phyloP scores from a whole-genome alignment of 805 yeast species.

The Komagataella pastoris region DNA sequence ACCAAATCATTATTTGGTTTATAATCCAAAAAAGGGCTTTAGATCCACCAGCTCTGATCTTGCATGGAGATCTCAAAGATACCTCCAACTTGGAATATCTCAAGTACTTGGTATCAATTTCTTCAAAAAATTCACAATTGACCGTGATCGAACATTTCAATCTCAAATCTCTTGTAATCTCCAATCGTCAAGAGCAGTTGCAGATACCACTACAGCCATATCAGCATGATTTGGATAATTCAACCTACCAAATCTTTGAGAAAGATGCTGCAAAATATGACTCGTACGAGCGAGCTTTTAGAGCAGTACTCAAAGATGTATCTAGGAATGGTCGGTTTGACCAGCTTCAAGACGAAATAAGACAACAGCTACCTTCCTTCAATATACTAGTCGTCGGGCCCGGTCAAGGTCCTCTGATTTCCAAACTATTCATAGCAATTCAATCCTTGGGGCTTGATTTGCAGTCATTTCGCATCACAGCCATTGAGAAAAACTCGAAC shows the following conservation, averaged over 20 bases:
- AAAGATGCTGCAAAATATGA: constrained; percentile 57
- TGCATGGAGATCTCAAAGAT: constrained; percentile 30
- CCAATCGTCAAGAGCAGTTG: constrained; percentile 9
- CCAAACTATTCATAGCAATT: constrained; percentile 31
- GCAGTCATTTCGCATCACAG: constrained; percentile 24
- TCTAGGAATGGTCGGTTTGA: constrained; percentile 8
- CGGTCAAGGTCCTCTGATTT: constrained; percentile 76
- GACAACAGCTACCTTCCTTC: constrained; percentile 5
- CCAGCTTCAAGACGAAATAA: constrained; percentile 7
- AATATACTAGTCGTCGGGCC: constrained; percentile 67
- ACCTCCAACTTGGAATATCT: constrained; percentile 5
- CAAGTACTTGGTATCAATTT: constrained; percentile 12
- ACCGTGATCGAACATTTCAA: constrained; percentile 7
- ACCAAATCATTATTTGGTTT: constrained; percentile 33
- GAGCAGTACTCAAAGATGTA: constrained; percentile 32
- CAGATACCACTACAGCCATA: constrained; percentile 65
- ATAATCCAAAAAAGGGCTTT: constrained; percentile 28
- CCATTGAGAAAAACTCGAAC: constrained; percentile 61
- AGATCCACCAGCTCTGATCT: constrained; percentile 25
- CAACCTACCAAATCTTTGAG: constrained; percentile 60
- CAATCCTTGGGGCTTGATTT: constrained; percentile 14
- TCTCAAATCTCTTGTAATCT: constrained; percentile 2
- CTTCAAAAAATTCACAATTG: constrained; percentile 13
- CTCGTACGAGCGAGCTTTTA: constrained; percentile 52
- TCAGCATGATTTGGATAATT: constrained; percentile 36